Conservation (phyloP, 2,329 filamentous ascomycete species). For the Coniochaeta hoffmannii region DNA sequence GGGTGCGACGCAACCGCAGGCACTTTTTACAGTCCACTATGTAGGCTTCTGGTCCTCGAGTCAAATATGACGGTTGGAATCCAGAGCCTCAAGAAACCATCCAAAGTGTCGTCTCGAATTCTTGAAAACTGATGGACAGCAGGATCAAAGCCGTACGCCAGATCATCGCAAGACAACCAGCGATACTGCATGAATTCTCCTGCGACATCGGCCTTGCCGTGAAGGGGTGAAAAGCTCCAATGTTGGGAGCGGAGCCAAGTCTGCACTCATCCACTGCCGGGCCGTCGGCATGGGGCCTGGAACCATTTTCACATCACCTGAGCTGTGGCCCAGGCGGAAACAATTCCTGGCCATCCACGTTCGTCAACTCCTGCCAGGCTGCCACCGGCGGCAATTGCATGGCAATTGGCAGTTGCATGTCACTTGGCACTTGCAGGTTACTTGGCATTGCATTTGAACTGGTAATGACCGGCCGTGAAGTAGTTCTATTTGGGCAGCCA, state of each 20-base stretch:
- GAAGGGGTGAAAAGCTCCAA: neutral
- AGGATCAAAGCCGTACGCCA: too few relatives aligned
- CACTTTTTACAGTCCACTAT: too few relatives aligned
- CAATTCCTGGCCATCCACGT: neutral
- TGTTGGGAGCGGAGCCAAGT: neutral
- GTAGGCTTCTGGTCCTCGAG: neutral
- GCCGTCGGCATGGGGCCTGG: neutral
- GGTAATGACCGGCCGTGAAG: too few relatives aligned
- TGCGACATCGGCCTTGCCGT: neutral
- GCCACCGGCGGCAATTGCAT: neutral
- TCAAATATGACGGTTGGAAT: neutral
- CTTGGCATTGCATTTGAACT: too few relatives aligned
- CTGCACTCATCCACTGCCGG: neutral
- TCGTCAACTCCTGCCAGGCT: neutral
- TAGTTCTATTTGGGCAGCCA: too few relatives aligned
- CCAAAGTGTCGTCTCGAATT: neutral
- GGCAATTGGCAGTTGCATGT: too few relatives aligned
- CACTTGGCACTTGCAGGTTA: too few relatives aligned
- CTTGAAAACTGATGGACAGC: too few relatives aligned
- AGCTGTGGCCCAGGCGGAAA: neutral
- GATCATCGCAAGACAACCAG: too few relatives aligned
- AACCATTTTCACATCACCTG: conserved; percentile 2
- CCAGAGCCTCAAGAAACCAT: neutral
- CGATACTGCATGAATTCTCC: neutral
- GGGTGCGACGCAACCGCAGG: neutral